These are phyloP conservation scores for Naegleria lovaniensis DNA, from an alignment of 208 protist genomes.

Conservation along the genomic window DNA sequence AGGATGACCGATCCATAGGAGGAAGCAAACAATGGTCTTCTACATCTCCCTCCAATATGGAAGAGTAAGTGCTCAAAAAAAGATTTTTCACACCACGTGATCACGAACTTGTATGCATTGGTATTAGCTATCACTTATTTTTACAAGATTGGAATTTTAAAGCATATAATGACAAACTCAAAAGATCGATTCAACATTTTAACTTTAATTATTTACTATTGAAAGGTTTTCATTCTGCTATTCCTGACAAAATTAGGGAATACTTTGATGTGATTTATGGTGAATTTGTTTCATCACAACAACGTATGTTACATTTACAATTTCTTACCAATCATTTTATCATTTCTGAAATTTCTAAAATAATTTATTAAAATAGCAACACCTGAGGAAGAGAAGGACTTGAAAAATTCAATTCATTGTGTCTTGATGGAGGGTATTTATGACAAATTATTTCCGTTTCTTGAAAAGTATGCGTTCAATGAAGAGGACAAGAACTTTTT, in stretches of 20 bases:
- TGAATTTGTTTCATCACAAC: neutral
- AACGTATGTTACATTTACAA: too few relatives aligned
- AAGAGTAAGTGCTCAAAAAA: too few relatives aligned
- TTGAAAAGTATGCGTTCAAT: neutral
- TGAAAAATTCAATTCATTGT: neutral
- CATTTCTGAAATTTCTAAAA: too few relatives aligned
- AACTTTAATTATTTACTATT: conserved; percentile 7
- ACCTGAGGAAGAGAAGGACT: neutral
- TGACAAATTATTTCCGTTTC: conserved; percentile 2
- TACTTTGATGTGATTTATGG: neutral
- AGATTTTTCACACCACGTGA: too few relatives aligned
- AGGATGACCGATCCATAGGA: too few relatives aligned
- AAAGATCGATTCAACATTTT: neutral
- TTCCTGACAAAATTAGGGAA: neutral
- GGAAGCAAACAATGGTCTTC: too few relatives aligned
- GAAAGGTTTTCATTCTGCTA: neutral
- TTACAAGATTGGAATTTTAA: neutral
- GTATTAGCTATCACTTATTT: neutral
- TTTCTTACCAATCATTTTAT: too few relatives aligned
- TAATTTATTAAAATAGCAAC: too few relatives aligned
- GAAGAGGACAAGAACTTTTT: neutral
- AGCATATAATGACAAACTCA: neutral
- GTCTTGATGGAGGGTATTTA: neutral
- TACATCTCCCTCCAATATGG: too few relatives aligned
- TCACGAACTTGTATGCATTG: too few relatives aligned